Base-by-base conservation (phyloP, 2,329 filamentous ascomycete genomes). In the Raffaelea deltoideospora region DNA sequence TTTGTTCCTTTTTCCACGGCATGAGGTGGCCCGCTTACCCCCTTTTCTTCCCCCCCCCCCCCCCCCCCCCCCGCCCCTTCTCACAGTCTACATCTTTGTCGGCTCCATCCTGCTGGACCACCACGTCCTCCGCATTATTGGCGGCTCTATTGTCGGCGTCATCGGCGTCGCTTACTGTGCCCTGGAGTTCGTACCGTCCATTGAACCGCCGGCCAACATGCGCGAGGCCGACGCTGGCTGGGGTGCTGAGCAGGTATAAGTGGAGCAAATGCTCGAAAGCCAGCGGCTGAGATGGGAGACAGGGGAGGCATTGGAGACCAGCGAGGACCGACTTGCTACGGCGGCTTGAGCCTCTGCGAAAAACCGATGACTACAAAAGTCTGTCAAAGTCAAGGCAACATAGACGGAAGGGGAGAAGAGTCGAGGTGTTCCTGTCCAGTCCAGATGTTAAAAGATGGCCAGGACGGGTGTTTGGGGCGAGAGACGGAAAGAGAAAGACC, bases 41-140 rank as follows among this genome's bases (percentile, higher is more conserved):
- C 17, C 10, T 21, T 22, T 35, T 37, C 26, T 24, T 4, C 17
- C 5, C 17, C 14, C 14, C 20, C 26, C 29, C 15, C 8, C 20
- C 33, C 19, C 7, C 19, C 13, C 31, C 13, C n/a, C 10, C 20
- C 5, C 24, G 27, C 22, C 4, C 31, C 2, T 3, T 19, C 3
- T 17, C 11, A 4, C 15, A 94, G 87, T 98, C 67, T 98, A 98
- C 71, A 72, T 96, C 60, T 96, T 98, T 60, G 68, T 94, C 51
- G 90, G 88, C 47, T 81, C 75, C 48, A 79, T 96, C 49, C 71
- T 94, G 40, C 72, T 95, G 39, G 76, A 83, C 48, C 59, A 68
- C 45, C 53, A 65, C 44, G 64, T 74, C 52, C 65, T 81, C 49
- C 78, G 76, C 53, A 76, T 77, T 53, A 74, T 93, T 39, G 75